Conservation (phyloP, 208 protist genomes). For the Histomonas meleagridis region DNA sequence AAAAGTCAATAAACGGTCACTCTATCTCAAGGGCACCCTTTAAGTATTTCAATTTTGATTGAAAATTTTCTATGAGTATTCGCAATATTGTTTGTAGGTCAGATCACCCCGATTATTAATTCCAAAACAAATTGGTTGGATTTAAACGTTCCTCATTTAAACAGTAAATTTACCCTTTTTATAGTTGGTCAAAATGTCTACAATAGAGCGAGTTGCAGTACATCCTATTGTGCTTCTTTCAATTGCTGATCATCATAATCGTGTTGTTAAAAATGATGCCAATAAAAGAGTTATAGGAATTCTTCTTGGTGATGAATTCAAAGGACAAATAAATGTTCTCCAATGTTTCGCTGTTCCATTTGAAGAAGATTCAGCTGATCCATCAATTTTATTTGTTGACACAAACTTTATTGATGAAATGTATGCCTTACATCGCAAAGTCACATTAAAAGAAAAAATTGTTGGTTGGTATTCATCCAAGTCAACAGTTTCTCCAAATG, state of each 20-base stretch:
- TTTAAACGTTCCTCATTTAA: too few species aligned
- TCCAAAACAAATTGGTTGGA: too few species aligned
- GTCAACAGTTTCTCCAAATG: constrained; percentile 73
- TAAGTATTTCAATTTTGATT: too few species aligned
- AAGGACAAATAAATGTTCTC: constrained; percentile 27
- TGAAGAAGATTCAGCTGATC: constrained; percentile 87
- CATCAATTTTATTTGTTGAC: constrained; percentile 95
- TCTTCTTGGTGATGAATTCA: constrained; percentile 69
- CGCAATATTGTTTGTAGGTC: too few species aligned
- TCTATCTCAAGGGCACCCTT: too few species aligned
- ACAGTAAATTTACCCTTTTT: too few species aligned
- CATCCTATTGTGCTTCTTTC: constrained; percentile 93
- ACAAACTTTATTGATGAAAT: constrained; percentile 81
- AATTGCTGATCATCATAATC: constrained; percentile 95
- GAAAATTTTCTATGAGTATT: too few species aligned
- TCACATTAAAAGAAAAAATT: constrained; percentile 84
- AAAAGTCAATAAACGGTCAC: too few species aligned
- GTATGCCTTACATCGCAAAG: constrained; percentile 93
- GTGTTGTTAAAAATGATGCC: constrained; percentile 62
- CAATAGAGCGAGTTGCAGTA: constrained; percentile 67
- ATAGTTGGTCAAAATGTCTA: neutral
- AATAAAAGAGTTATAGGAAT: constrained; percentile 49
- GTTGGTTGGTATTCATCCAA: constrained; percentile 98
- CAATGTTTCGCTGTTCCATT: constrained; percentile 73
- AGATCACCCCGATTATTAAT: too few species aligned